Percentiles rank a stretch among this genome's conserved stretches.
phyloP scores from a whole-genome alignment of 2,329 filamentous ascomycete genomes.

The Plenodomus tracheiphilus region DNA sequence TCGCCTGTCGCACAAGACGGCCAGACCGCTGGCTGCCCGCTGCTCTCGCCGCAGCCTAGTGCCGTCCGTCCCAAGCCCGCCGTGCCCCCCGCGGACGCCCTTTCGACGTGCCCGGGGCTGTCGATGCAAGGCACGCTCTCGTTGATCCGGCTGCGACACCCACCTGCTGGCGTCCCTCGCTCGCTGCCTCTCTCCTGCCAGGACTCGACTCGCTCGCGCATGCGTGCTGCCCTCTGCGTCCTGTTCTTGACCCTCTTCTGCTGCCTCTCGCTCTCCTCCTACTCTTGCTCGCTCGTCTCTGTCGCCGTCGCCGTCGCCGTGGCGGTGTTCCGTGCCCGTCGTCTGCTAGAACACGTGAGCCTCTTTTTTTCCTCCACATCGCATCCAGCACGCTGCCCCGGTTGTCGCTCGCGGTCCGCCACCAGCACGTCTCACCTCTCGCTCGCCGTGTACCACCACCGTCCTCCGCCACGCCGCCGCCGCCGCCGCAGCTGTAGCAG shows the following conservation, averaged over 20 bases:
- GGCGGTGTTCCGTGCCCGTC: background rate
- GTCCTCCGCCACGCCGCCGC: no score
- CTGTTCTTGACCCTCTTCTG: background rate
- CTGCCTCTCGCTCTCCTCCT: background rate
- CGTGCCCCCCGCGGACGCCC: no score
- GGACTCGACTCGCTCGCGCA: background rate
- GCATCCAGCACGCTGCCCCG: background rate
- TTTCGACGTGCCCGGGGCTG: background rate
- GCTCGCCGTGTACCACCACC: slow-evolving; percentile 1
- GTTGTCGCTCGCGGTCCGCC: background rate
- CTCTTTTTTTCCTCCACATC: background rate
- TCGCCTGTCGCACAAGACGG: background rate
- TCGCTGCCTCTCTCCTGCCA: background rate
- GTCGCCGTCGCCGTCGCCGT: background rate
- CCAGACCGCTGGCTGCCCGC: background rate
- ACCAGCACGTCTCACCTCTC: background rate
- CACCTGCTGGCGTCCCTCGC: background rate
- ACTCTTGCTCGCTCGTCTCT: background rate
- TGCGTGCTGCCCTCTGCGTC: no score
- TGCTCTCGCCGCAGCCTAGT: background rate
- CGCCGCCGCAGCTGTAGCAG: background rate
- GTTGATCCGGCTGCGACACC: background rate
- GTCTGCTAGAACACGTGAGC: background rate
- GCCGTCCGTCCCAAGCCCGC: background rate
- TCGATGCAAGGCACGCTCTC: background rate